phyloP scores from a whole-genome alignment of 176 grass and related monocot genomes.

The Coix lacrymajobi region DNA sequence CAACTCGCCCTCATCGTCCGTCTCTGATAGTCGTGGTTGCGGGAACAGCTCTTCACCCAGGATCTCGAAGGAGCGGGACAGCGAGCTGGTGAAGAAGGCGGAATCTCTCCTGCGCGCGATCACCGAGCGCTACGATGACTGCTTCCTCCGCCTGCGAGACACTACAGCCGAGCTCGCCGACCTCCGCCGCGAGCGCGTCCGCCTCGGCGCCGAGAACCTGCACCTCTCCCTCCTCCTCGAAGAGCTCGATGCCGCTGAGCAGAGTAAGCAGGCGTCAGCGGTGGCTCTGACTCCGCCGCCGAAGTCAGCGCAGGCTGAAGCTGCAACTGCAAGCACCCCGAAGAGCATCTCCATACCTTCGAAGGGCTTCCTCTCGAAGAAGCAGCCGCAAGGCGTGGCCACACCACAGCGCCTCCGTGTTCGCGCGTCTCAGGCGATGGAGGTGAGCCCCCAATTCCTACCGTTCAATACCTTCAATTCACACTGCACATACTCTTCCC shows the following conservation, averaged over 20 bases:
- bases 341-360: conserved; percentile 69
- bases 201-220: conserved; percentile 47
- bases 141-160: conserved; percentile 45
- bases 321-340: conserved; percentile 25
- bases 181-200: conserved; percentile 52
- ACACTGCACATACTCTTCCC: neutral
- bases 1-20: conserved; percentile 19
- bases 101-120: conserved; percentile 49
- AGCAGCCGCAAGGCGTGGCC: conserved; percentile 8
- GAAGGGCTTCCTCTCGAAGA: conserved; percentile 37
- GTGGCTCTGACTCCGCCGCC: conserved; percentile 4
- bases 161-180: conserved; percentile 39
- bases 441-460: conserved; percentile 29
- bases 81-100: conserved; percentile 25
- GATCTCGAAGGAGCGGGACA: conserved; percentile 20
- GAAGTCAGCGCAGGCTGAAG: conserved; percentile 27
- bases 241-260: conserved; percentile 41
- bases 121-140: conserved; percentile 56
- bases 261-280: conserved; percentile 29
- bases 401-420: conserved; percentile 49
- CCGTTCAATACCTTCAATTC: neutral
- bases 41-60: neutral
- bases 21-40: neutral
- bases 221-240: conserved; percentile 50
- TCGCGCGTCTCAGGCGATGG: conserved; percentile 20